These are phyloP conservation scores for Mitragyna speciosa DNA, from an alignment of 257 asterid genomes.

Conservation along the genomic window DNA sequence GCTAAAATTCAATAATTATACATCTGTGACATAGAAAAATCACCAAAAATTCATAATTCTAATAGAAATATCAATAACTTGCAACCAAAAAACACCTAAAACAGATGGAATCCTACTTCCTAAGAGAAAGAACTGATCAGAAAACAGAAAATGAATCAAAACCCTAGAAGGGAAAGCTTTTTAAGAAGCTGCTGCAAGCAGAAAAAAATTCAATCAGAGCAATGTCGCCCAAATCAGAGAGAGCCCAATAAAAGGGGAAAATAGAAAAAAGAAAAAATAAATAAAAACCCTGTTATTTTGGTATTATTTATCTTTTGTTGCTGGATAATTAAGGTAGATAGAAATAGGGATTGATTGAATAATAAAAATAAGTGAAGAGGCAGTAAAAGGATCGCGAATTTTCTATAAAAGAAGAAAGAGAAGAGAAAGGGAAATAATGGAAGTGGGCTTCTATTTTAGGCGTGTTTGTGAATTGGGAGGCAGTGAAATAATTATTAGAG, in stretches of 20 bases:
- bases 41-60: background rate
- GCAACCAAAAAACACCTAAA: background rate
- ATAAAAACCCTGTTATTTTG: conserved; percentile 6
- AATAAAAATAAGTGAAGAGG: conserved; percentile 8
- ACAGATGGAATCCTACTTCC: background rate
- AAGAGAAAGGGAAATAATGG: no score
- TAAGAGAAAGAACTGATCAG: background rate
- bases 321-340: background rate
- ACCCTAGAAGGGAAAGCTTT: conserved; percentile 16
- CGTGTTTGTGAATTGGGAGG: conserved; percentile 17
- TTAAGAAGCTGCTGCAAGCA: conserved; percentile 13
- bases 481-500: conserved; percentile 4
- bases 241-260: background rate
- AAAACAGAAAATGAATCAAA: conserved; percentile 13
- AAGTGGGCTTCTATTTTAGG: background rate
- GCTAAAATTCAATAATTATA: conserved; percentile 1
- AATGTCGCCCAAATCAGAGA: conserved; percentile 25
- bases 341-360: background rate
- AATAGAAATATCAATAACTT: background rate
- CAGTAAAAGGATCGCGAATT: conserved; percentile 24
- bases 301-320: background rate
- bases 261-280: background rate
- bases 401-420: background rate
- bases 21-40: background rate
- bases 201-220: conserved; percentile 17